Conservation (phyloP, 148 eudicot species). For the Chenopodium album region DNA sequence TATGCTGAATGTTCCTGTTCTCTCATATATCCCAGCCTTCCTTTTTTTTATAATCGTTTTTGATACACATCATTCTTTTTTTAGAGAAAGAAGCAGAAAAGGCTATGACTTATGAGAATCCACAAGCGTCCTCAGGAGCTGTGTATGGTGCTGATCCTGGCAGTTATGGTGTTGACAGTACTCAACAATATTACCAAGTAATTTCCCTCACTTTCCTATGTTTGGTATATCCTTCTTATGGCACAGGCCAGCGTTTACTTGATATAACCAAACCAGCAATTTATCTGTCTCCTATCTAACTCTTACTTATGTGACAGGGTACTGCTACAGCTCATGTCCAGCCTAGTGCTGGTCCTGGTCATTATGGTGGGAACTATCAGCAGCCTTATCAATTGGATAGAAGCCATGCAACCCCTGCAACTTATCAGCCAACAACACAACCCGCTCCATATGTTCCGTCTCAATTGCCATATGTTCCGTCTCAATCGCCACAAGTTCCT, state of each 20-base stretch:
- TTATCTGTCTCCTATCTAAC: background rate
- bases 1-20: too few relatives aligned
- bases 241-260: background rate
- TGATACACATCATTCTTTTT: background rate
- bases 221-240: background rate
- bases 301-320: constrained; percentile 34
- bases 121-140: constrained; percentile 39
- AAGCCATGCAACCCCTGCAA: constrained; percentile 43
- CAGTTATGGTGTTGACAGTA: constrained; percentile 38
- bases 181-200: constrained; percentile 64
- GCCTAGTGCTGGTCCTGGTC: constrained; percentile 38
- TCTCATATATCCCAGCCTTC: too few relatives aligned
- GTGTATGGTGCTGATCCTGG: constrained; percentile 45
- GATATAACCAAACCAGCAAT: background rate
- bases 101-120: constrained; percentile 34
- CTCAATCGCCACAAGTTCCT: constrained; percentile 53
- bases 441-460: constrained; percentile 65
- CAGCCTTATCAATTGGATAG: constrained; percentile 43
- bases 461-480: constrained; percentile 63
- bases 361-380: constrained; percentile 50
- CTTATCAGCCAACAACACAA: constrained; percentile 58
- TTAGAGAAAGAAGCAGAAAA: constrained; percentile 57
- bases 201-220: constrained; percentile 9
- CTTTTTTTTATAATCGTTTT: background rate
- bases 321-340: constrained; percentile 38